These are phyloP conservation scores for Coniochaeta sp. DNA, from an alignment of 2,329 filamentous ascomycete species.

Conservation along the genomic window DNA sequence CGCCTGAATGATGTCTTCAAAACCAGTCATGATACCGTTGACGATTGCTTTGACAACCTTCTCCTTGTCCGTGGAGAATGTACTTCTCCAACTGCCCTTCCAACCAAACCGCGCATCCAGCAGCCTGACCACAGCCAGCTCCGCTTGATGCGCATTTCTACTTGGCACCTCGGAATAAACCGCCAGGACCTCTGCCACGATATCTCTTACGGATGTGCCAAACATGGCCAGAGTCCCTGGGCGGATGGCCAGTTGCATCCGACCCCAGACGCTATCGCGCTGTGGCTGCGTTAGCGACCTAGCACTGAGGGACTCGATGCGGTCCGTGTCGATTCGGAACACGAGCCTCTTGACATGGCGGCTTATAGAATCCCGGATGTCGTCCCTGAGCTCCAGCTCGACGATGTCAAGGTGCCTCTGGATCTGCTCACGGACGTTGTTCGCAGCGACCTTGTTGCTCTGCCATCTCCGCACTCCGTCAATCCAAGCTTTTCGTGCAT, in stretches of 20 bases:
- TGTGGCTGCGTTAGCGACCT: conserved; percentile 10
- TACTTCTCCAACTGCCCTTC: conserved; percentile 13
- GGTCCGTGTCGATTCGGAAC: conserved; percentile 8
- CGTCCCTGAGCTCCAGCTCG: conserved; percentile 12
- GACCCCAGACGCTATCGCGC: conserved; percentile 12
- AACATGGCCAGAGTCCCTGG: conserved; percentile 14
- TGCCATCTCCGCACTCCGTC: conserved; percentile 12
- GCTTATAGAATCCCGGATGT: conserved; percentile 6
- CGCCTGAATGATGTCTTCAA: conserved; percentile 9
- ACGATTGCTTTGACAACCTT: conserved; percentile 13
- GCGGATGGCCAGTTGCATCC: conserved; percentile 13
- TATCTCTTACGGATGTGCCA: conserved; percentile 7
- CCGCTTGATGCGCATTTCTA: conserved; percentile 8
- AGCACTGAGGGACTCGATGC: conserved; percentile 5
- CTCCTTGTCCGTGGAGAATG: conserved; percentile 11
- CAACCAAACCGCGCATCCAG: conserved; percentile 13
- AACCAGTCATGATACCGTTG: conserved; percentile 13
- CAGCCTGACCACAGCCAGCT: conserved; percentile 7
- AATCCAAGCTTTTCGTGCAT: conserved; percentile 7
- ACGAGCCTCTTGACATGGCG: conserved; percentile 10
- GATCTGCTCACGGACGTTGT: conserved; percentile 16
- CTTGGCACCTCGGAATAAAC: conserved; percentile 12
- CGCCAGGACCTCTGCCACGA: conserved; percentile 10
- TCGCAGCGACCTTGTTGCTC: conserved; percentile 11
- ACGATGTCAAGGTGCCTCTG: conserved; percentile 18